Base-by-base conservation (phyloP, 176 grass and related monocot species). In the Tuctoria greenei region DNA sequence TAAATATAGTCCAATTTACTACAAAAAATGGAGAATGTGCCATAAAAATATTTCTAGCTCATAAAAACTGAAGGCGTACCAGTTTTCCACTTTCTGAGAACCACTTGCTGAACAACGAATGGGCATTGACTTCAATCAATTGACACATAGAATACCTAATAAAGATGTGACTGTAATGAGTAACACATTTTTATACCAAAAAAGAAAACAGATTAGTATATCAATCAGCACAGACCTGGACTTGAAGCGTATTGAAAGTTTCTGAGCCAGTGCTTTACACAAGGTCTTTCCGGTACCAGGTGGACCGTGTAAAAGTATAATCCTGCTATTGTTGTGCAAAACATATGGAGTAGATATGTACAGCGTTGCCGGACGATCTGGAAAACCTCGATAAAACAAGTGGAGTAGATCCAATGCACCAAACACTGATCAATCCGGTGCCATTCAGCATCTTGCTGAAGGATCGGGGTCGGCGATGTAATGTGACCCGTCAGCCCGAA, bases 41-140 rank as follows among this genome's bases (percentile, higher is more conserved):
- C 35, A 69, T 26, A 75, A 43, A 39, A 61, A 45, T 59, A 15
- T 52, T 61, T 69, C 37, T 45, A 46, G 18, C 17, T 14, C 54
- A 47, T 54, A 45, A 45, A 45, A 45, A 13, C 43, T 45, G 43
- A 45, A n/a, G 52, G 24, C 95, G 15, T 99, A 99, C 95, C 89
- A 99, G 45, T 90, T 99, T 99, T 45, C 95, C 95, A 83, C 95
- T 99, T 90, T 99, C 95, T 83, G 95, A 99, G 86, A 99, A 99
- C 95, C 95, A 99, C 86, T 99, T 99, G 89, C 95, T 99, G 87
- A 99, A 95, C 73, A 99, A 80, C 20, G 95, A 99, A 88, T 99
- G 95, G 68, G 95, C 95, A 82, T 99, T 99, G 67, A 99, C 91
- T 90, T 99, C 95, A 60, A 99, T 61, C 85, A 99, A 72, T 74